A percentile compares a stretch with the other conserved stretches of the same genome.
These are phyloP conservation scores for Trichoderma atrobrunneum DNA, from an alignment of 2,329 filamentous ascomycete species.

Conservation along the genomic window DNA sequence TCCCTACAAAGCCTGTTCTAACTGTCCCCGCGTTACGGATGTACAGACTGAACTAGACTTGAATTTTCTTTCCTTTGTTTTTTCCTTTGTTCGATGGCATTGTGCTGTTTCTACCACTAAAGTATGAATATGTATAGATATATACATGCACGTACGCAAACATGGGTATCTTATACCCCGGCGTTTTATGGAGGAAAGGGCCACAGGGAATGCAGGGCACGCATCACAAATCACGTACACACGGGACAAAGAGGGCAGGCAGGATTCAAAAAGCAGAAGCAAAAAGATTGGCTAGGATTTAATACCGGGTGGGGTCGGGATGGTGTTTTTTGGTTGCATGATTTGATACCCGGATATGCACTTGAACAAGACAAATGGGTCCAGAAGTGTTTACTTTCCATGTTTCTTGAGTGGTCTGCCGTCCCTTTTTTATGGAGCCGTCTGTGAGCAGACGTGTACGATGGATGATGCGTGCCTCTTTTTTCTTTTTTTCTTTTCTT, in stretches of 20 bases:
- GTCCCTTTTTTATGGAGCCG: constrained; percentile 12
- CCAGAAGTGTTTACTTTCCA: constrained; percentile 2
- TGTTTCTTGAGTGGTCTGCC: constrained; percentile 8
- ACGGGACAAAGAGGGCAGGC: constrained; percentile 12
- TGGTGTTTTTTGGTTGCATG: constrained; percentile 19
- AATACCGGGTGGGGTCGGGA: neutral
- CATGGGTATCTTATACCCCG: constrained; percentile 5
- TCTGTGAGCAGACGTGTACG: constrained; percentile 17
- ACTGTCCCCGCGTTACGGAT: neutral
- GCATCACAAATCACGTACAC: constrained; percentile 15
- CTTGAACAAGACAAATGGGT: constrained; percentile 16
- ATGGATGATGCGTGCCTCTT: constrained; percentile 13
- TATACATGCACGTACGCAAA: neutral
- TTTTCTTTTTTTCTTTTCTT: neutral
- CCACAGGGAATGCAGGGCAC: constrained; percentile 8
- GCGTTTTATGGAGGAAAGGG: constrained; percentile 9
- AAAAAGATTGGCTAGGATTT: constrained; percentile 10
- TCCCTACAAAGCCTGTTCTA: constrained; percentile 10
- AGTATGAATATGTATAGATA: constrained; percentile 19
- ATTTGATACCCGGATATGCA: constrained; percentile 19
- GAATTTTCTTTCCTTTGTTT: constrained; percentile 14
- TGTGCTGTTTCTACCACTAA: constrained; percentile 20
- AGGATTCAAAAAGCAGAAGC: constrained; percentile 8
- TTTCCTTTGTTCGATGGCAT: constrained; percentile 10
- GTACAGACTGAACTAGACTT: neutral